Conservation (phyloP, 108 stramenopile genomes). For the Fragilaria radians region DNA sequence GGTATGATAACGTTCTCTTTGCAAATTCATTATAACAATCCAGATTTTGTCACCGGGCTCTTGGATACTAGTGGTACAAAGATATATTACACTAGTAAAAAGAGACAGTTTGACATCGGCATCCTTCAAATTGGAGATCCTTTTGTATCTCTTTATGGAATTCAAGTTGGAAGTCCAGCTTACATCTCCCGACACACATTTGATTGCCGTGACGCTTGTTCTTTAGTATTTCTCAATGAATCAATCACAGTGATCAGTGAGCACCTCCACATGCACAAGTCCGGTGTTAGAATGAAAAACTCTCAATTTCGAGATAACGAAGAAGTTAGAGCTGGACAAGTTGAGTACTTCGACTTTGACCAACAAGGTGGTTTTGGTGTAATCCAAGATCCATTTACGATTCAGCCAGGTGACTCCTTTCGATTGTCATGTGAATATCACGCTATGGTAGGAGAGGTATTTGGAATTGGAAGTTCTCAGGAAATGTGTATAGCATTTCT, state of each 20-base stretch:
- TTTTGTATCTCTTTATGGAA: conserved; percentile 15
- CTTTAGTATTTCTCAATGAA: conserved; percentile 3
- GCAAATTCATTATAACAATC: conserved; percentile 53
- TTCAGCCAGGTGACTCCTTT: conserved; percentile 42
- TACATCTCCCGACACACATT: conserved; percentile 23
- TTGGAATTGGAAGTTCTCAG: conserved; percentile 29
- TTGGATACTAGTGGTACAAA: conserved; percentile 45
- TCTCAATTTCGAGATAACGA: conserved; percentile 37
- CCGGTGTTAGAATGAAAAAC: conserved; percentile 30
- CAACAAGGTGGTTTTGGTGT: conserved; percentile 29
- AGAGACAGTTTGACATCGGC: conserved; percentile 28
- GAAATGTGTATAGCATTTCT: conserved; percentile 65
- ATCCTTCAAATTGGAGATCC: conserved; percentile 41
- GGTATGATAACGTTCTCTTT: conserved; percentile 20
- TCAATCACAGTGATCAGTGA: conserved; percentile 40
- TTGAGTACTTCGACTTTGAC: conserved; percentile 46
- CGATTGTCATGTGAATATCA: conserved; percentile 39
- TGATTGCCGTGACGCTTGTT: conserved; percentile 37
- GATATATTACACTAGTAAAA: conserved; percentile 30
- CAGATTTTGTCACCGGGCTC: conserved; percentile 12
- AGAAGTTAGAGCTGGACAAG: conserved; percentile 23
- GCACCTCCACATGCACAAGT: conserved; percentile 47
- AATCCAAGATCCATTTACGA: conserved; percentile 26
- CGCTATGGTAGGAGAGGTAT: conserved; percentile 2
- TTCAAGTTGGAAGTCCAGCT: conserved; percentile 9